A percentile compares a stretch with the other conserved stretches of the same genome.
These are phyloP conservation scores for Logfia minima DNA, from an alignment of 129 eudicot species.

Conservation along the genomic window DNA sequence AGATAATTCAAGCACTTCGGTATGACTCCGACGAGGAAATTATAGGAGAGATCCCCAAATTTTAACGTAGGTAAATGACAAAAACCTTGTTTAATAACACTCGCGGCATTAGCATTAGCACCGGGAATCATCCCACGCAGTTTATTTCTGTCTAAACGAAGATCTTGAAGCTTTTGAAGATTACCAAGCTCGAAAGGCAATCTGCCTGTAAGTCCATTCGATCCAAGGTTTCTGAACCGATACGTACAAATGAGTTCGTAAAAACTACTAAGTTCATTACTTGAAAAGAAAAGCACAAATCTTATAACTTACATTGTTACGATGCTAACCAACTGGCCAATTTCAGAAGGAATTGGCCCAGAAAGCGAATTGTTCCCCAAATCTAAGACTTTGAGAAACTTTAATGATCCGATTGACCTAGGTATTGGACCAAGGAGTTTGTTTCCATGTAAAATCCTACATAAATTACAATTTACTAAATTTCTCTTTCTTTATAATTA, in stretches of 20 bases:
- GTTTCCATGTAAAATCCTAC: slow-evolving; percentile 77
- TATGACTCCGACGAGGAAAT: slow-evolving; percentile 65
- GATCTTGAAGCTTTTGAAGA: slow-evolving; percentile 72
- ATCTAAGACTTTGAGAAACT: slow-evolving; percentile 72
- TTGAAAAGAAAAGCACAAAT: background rate
- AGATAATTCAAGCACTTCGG: slow-evolving; percentile 79
- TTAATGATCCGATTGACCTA: slow-evolving; percentile 70
- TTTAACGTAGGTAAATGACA: slow-evolving; percentile 68
- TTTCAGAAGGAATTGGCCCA: slow-evolving; percentile 82
- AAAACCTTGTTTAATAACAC: slow-evolving; percentile 52
- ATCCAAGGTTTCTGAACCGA: slow-evolving; percentile 70
- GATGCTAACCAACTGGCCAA: slow-evolving; percentile 62
- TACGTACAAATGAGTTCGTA: background rate
- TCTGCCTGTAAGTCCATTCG: slow-evolving; percentile 77
- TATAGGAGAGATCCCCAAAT: slow-evolving; percentile 72
- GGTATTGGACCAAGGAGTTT: slow-evolving; percentile 85
- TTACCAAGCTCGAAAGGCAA: slow-evolving; percentile 68
- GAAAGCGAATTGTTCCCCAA: slow-evolving; percentile 77
- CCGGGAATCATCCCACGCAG: slow-evolving; percentile 67
- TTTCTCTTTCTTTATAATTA: background rate
- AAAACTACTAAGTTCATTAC: slow-evolving; percentile 19
- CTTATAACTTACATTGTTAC: slow-evolving; percentile 54
- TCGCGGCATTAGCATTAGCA: slow-evolving; percentile 41
- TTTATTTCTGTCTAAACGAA: slow-evolving; percentile 82
- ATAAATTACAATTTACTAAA: slow-evolving; percentile 1